A percentile compares a stretch with the other conserved stretches of the same genome.
These are phyloP conservation scores for Nidularia pulvinata DNA, from an alignment of 768 basidiomycete species.

Conservation along the genomic window DNA sequence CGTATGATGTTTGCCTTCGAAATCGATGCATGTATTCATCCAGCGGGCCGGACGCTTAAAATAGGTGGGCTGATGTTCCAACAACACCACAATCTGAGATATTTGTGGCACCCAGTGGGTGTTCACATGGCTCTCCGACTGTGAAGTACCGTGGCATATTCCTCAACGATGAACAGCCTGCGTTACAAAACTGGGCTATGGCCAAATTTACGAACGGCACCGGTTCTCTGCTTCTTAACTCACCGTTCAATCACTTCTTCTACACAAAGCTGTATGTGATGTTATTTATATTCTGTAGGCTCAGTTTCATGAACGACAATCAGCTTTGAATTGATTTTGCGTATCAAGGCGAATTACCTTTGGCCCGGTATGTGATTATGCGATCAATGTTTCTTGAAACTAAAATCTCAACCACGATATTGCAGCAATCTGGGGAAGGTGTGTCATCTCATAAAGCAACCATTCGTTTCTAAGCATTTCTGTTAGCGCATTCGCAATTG, in stretches of 20 bases:
- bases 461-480: not conserved
- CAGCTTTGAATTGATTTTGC: slow-evolving; percentile 66
- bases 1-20: slow-evolving; percentile 9
- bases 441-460: slow-evolving; percentile 1
- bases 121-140: slow-evolving; percentile 60
- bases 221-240: slow-evolving; percentile 41
- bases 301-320: not conserved
- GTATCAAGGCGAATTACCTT: slow-evolving; percentile 68
- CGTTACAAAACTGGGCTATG: slow-evolving; percentile 69
- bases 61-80: slow-evolving; percentile 82
- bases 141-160: slow-evolving; percentile 76
- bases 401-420: not conserved
- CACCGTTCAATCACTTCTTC: slow-evolving; percentile 65
- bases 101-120: slow-evolving; percentile 41
- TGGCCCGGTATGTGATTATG: slow-evolving; percentile 53
- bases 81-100: slow-evolving; percentile 46
- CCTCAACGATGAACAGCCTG: slow-evolving; percentile 78
- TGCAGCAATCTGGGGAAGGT: slow-evolving; percentile 43
- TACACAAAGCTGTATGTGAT: slow-evolving; percentile 49
- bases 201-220: slow-evolving; percentile 70
- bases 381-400: not conserved
- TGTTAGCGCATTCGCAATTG: slow-evolving; percentile 49
- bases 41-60: slow-evolving; percentile 6
- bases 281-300: not conserved
- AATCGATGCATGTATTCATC: not conserved